phyloP scores from a whole-genome alignment of 176 grass and related monocot genomes.

The Aegilops tauschii region DNA sequence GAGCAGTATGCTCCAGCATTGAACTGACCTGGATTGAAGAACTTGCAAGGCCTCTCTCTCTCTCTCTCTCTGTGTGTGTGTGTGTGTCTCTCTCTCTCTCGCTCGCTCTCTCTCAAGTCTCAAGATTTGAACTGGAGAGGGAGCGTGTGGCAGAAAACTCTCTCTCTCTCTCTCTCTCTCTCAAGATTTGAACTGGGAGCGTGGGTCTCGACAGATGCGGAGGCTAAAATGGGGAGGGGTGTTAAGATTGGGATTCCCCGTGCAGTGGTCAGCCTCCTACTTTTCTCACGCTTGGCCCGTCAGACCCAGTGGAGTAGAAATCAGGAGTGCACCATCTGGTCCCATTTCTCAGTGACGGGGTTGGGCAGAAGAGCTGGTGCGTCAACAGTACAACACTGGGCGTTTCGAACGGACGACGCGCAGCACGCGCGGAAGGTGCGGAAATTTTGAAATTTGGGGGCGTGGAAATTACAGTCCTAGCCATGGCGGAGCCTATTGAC shows the following conservation, averaged over 20 bases:
- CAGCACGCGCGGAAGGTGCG: not conserved
- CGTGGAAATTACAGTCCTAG: not conserved
- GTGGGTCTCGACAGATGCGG: not conserved
- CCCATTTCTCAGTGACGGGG: not conserved
- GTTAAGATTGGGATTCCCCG: not conserved
- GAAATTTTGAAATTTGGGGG: constrained; percentile 26
- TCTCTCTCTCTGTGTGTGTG: not conserved
- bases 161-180: not conserved
- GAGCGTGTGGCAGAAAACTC: no score
- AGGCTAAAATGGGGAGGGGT: constrained; percentile 30
- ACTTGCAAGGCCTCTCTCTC: not conserved
- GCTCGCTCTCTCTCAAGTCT: not conserved
- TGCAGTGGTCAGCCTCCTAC: not conserved
- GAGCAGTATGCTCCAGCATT: not conserved
- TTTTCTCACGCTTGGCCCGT: not conserved
- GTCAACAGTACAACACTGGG: no score
- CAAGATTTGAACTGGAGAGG: no score
- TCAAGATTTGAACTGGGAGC: not conserved
- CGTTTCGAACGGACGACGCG: not conserved
- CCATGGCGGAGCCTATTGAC: not conserved
- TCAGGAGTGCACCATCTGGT: not conserved
- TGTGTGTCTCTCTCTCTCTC: not conserved
- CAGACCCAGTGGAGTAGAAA: not conserved
- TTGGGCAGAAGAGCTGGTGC: rapidly evolving
- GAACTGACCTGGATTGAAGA: constrained; percentile 38